A percentile compares a stretch with the other conserved stretches of the same genome.
phyloP scores from a whole-genome alignment of 768 basidiomycete species.

The Boletus vinaceobasis region DNA sequence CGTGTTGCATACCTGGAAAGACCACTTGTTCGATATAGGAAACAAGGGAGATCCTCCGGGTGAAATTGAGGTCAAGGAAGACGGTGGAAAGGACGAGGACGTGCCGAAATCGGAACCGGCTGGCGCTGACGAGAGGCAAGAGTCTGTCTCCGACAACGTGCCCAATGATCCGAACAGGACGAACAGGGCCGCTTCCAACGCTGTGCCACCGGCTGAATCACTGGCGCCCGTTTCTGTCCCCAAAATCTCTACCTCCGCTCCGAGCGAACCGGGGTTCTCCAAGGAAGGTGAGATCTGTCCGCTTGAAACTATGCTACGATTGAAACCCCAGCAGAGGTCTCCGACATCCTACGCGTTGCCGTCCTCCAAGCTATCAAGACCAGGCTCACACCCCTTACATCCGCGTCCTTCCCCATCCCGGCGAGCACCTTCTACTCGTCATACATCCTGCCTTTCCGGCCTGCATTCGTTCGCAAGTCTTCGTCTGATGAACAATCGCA shows the following conservation, averaged over 20 bases:
- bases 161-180: constrained; percentile 17
- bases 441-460: constrained; percentile 76
- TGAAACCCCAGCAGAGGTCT: constrained; percentile 21
- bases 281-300: constrained; percentile 27
- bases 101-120: constrained; percentile 9
- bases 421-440: constrained; percentile 74
- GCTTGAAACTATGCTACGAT: neutral
- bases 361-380: constrained; percentile 65
- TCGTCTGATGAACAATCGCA: constrained; percentile 5
- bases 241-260: constrained; percentile 4
- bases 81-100: constrained; percentile 6
- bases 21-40: constrained; percentile 72
- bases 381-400: constrained; percentile 42
- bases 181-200: constrained; percentile 18
- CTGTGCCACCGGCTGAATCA: constrained; percentile 10
- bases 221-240: neutral
- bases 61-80: constrained; percentile 26
- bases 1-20: constrained; percentile 74
- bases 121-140: constrained; percentile 1
- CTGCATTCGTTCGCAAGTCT: constrained; percentile 44
- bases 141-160: constrained; percentile 9
- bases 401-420: constrained; percentile 67
- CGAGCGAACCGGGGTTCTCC: constrained; percentile 15
- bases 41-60: constrained; percentile 57
- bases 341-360: constrained; percentile 50